Conservation (phyloP, 768 basidiomycete genomes). For the Epithele typhae region DNA sequence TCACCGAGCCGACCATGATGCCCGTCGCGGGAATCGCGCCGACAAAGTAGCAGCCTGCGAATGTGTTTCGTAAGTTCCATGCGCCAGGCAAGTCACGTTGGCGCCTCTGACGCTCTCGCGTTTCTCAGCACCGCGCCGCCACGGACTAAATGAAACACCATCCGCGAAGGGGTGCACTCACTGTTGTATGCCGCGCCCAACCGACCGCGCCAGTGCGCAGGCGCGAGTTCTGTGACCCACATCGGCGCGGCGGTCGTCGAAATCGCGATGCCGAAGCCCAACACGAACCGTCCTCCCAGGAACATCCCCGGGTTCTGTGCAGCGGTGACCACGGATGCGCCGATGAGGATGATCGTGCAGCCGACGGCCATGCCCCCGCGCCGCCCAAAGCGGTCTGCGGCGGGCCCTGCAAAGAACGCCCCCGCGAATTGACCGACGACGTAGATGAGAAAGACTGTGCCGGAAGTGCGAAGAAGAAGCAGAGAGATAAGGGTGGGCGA, state of each 20-base stretch:
- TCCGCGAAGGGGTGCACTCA: background rate
- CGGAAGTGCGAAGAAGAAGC: background rate
- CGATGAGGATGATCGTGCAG: background rate
- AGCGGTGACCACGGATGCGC: background rate
- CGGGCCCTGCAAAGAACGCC: background rate
- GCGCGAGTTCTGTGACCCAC: conserved; percentile 1
- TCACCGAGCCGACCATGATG: conserved; percentile 56
- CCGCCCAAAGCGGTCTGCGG: background rate
- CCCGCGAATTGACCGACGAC: background rate
- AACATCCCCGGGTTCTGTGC: background rate
- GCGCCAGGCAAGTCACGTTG: background rate
- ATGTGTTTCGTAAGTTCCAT: background rate
- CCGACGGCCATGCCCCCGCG: background rate
- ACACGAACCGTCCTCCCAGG: background rate
- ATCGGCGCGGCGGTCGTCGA: background rate
- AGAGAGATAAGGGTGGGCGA: background rate
- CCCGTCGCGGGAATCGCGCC: conserved; percentile 1
- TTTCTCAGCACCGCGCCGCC: too few species aligned
- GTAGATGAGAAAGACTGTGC: background rate
- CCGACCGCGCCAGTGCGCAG: background rate
- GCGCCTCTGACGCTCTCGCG: too few species aligned
- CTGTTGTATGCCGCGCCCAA: conserved; percentile 1
- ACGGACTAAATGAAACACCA: too few species aligned
- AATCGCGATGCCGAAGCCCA: background rate
- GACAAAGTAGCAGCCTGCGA: conserved; percentile 1